These are phyloP conservation scores for Kodamaea derodonti DNA, from an alignment of 1,139 yeast species.

Conservation along the genomic window DNA sequence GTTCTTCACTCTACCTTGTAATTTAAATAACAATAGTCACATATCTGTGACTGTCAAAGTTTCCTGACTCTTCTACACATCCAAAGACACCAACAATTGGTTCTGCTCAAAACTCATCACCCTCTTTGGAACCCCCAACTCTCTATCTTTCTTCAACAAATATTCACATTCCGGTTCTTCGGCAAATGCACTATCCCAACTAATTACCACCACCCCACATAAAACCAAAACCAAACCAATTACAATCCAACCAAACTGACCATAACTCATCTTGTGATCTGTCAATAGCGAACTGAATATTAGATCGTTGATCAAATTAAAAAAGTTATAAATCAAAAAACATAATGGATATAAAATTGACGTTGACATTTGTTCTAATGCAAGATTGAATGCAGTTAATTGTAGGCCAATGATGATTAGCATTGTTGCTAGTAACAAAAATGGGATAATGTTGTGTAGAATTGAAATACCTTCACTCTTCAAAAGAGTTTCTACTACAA, in stretches of 20 bases:
- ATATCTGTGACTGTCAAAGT: no score
- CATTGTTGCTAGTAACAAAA: slow-evolving; percentile 56
- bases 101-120: slow-evolving; percentile 47
- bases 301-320: slow-evolving; percentile 71
- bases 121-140: slow-evolving; percentile 14
- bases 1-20: no score
- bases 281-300: slow-evolving; percentile 50
- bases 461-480: slow-evolving; percentile 16
- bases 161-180: slow-evolving; percentile 9
- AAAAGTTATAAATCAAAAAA: slow-evolving; percentile 76
- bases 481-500: slow-evolving; percentile 46
- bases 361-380: slow-evolving; percentile 69
- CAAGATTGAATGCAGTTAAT: slow-evolving; percentile 69
- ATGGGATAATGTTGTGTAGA: slow-evolving; percentile 25
- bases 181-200: slow-evolving; percentile 43
- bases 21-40: no score
- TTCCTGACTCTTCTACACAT: neutral
- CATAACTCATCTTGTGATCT: slow-evolving; percentile 26
- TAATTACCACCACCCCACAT: slow-evolving; percentile 39
- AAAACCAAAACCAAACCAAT: slow-evolving; percentile 58
- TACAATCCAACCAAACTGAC: slow-evolving; percentile 41
- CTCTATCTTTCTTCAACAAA: slow-evolving; percentile 12
- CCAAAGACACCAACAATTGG: slow-evolving; percentile 37
- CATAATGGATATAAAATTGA: slow-evolving; percentile 80
- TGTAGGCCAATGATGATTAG: slow-evolving; percentile 71